phyloP scores from a whole-genome alignment of 805 yeast species.

The Candida namnaoensis region DNA sequence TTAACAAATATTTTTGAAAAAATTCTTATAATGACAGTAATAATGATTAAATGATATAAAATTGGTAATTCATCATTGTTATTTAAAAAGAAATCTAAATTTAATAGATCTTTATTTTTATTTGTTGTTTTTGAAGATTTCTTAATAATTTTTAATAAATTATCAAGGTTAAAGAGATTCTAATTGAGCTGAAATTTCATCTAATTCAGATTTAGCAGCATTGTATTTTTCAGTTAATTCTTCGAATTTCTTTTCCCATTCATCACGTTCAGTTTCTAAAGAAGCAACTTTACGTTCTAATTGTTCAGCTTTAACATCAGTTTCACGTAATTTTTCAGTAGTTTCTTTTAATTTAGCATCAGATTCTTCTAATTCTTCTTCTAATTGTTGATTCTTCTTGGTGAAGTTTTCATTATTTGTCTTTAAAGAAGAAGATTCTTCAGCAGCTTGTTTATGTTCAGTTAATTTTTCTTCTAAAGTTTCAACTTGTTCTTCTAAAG shows the following conservation, averaged over 20 bases:
- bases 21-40: no score
- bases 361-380: slow-evolving; percentile 84
- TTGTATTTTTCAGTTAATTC: slow-evolving; percentile 76
- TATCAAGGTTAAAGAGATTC: slow-evolving; percentile 45
- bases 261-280: slow-evolving; percentile 86
- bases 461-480: slow-evolving; percentile 59
- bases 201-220: slow-evolving; percentile 87
- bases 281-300: slow-evolving; percentile 90
- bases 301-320: slow-evolving; percentile 94
- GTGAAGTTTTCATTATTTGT: slow-evolving; percentile 85
- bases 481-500: slow-evolving; percentile 77
- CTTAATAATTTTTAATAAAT: no score
- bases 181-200: slow-evolving; percentile 93
- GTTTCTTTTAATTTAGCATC: slow-evolving; percentile 89
- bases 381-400: slow-evolving; percentile 82
- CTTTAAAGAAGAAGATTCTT: slow-evolving; percentile 82
- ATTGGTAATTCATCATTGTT: no score
- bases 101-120: no score
- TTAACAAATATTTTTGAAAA: no score
- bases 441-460: slow-evolving; percentile 80
- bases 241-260: slow-evolving; percentile 85
- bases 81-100: no score
- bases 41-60: no score
- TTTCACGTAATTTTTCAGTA: slow-evolving; percentile 87
- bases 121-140: no score